Conservation (phyloP, 176 grass and related monocot species). For the Aegilops longissima region DNA sequence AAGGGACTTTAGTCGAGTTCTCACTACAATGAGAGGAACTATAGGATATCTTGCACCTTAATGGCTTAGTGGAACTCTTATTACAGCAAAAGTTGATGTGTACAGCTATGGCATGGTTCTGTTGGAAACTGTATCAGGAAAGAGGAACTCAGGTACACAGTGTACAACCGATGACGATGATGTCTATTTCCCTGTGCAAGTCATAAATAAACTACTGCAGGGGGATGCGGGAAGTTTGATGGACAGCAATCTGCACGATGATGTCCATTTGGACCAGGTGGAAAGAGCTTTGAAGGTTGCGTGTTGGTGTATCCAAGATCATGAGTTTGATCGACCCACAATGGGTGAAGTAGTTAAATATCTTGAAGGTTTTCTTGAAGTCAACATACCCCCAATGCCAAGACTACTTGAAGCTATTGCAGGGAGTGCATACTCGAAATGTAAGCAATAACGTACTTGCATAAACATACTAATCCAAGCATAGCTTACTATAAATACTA, state of each 20-base stretch:
- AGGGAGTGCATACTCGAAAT: neutral
- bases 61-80: neutral
- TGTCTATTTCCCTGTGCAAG: constrained; percentile 1
- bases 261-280: neutral
- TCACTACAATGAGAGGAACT: constrained; percentile 5
- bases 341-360: neutral
- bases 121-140: constrained; percentile 6
- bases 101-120: constrained; percentile 19
- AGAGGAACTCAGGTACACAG: neutral
- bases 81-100: constrained; percentile 9
- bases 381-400: neutral
- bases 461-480: neutral
- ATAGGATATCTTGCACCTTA: constrained; percentile 4
- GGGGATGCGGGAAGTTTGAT: neutral
- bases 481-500: neutral
- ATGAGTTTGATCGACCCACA: constrained; percentile 8
- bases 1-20: neutral
- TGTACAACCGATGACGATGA: neutral
- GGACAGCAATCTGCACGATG: neutral
- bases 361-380: neutral
- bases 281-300: constrained; percentile 1
- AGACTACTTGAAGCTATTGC: neutral
- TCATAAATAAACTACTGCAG: neutral
- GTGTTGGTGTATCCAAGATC: constrained; percentile 24
- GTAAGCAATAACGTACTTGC: constrained; percentile 2